Conservation (phyloP, 306 rosid species). For the Castanospermum australe region DNA sequence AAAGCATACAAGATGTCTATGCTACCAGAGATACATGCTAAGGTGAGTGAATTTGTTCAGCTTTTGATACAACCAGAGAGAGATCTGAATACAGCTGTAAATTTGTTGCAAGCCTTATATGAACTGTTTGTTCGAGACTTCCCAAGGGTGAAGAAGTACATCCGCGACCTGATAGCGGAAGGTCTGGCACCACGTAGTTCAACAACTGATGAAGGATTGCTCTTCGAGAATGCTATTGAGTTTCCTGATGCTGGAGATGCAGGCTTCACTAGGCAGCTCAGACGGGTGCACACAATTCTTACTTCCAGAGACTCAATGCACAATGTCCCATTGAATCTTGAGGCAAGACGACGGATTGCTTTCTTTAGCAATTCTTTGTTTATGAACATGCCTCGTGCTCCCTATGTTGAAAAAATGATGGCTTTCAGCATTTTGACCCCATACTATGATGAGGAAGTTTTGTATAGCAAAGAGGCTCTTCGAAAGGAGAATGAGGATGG, state of each 20-base stretch:
- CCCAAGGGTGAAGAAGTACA: conserved; percentile 56
- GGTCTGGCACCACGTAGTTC: conserved; percentile 56
- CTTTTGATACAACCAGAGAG: conserved; percentile 50
- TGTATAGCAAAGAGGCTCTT: conserved; percentile 60
- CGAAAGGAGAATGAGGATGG: conserved; percentile 88
- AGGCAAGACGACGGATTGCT: conserved; percentile 84
- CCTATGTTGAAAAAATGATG: conserved; percentile 81
- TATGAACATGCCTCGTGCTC: conserved; percentile 98
- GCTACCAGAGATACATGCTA: conserved; percentile 65
- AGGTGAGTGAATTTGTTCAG: conserved; percentile 63
- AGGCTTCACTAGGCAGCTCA: conserved; percentile 54
- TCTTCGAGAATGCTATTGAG: conserved; percentile 65
- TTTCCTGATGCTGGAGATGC: conserved; percentile 69
- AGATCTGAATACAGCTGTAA: conserved; percentile 54
- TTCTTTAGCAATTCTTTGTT: conserved; percentile 92
- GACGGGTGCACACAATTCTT: conserved; percentile 78
- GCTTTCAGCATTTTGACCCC: conserved; percentile 92
- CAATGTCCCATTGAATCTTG: conserved; percentile 75
- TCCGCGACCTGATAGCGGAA: conserved; percentile 44
- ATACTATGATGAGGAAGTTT: conserved; percentile 87
- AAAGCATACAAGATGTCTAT: conserved; percentile 40
- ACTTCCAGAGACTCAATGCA: conserved; percentile 86
- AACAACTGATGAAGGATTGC: conserved; percentile 54
- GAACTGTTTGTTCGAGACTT: conserved; percentile 74
- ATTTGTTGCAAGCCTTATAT: conserved; percentile 81